A percentile compares a stretch with the other conserved stretches of the same genome.
Evolutionary conservation across 305 asterid species (phyloP).

Genomic region (Rubia occidens): DNA sequence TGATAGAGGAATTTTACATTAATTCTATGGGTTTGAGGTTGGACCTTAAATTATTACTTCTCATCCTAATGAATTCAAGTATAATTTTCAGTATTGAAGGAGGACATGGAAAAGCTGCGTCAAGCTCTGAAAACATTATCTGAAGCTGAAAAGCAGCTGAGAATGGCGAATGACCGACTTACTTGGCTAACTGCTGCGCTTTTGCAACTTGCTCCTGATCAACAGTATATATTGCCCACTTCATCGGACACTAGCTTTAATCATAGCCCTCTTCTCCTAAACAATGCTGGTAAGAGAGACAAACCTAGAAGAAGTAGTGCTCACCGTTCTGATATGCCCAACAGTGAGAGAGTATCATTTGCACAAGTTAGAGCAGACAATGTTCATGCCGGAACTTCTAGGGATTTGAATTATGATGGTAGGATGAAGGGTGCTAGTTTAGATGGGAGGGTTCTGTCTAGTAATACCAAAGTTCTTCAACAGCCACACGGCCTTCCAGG

Average conservation of each 20-base stretch:
- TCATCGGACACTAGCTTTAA: constrained; percentile 62
- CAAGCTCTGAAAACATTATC: constrained; percentile 87
- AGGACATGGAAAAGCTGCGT: constrained; percentile 89
- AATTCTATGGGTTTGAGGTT: neutral
- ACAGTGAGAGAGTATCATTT: constrained; percentile 20
- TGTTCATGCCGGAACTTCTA: constrained; percentile 39
- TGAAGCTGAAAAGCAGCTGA: constrained; percentile 96
- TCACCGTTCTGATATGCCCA: constrained; percentile 32
- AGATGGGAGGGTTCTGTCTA: constrained; percentile 26
- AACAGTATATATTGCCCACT: constrained; percentile 58
- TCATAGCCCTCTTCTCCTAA: constrained; percentile 53
- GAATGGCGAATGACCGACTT: constrained; percentile 73
- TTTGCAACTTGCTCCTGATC: constrained; percentile 96
- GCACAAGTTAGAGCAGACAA: constrained; percentile 21
- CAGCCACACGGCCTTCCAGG: constrained; percentile 23
- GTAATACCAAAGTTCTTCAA: constrained; percentile 29
- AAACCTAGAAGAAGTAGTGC: constrained; percentile 56
- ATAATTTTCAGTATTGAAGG: constrained; percentile 59
- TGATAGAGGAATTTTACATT: neutral
- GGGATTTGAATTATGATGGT: constrained; percentile 27
- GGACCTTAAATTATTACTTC: neutral
- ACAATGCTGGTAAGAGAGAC: constrained; percentile 33
- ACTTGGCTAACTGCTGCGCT: constrained; percentile 99
- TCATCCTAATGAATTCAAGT: constrained; percentile 6
- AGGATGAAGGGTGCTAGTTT: constrained; percentile 29